These are phyloP conservation scores for Wallacemonas rigidus DNA, from an alignment of 208 protist genomes.

Conservation along the genomic window DNA sequence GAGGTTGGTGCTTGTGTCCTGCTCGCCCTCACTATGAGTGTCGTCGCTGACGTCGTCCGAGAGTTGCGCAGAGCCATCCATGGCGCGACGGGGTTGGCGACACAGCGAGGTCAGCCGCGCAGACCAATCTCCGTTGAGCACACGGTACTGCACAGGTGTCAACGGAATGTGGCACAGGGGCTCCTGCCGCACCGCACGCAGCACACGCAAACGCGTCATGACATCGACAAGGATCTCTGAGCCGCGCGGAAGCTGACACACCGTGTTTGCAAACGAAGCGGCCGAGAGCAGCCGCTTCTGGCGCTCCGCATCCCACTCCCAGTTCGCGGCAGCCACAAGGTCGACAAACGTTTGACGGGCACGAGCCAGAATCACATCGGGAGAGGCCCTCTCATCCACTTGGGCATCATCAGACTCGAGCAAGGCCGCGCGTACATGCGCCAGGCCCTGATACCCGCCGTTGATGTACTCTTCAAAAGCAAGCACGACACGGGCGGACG, in stretches of 20 bases:
- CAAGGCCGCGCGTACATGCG: conserved; percentile 17
- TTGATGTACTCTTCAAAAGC: conserved; percentile 31
- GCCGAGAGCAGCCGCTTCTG: conserved; percentile 46
- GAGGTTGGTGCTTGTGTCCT: not conserved
- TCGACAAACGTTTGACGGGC: conserved; percentile 24
- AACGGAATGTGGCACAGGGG: conserved; percentile 29
- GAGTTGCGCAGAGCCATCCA: too few relatives aligned
- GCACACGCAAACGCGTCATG: conserved; percentile 38
- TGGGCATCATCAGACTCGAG: not conserved
- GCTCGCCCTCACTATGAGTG: not conserved
- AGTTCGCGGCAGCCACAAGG: conserved; percentile 40
- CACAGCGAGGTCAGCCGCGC: not conserved
- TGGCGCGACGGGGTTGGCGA: not conserved
- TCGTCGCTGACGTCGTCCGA: not conserved
- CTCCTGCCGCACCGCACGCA: conserved; percentile 36
- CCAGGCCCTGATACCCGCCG: conserved; percentile 33
- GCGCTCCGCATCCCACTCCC: conserved; percentile 40
- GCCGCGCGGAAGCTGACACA: conserved; percentile 24
- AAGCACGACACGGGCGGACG: conserved; percentile 26
- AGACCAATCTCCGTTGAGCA: conserved; percentile 12
- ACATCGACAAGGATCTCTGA: conserved; percentile 39
- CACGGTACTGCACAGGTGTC: conserved; percentile 25
- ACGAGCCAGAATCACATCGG: conserved; percentile 2
- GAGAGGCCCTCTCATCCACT: not conserved
- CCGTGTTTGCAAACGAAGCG: conserved; percentile 37